phyloP scores from a whole-genome alignment of 306 rosid genomes.

The Citrullus colocynthis region DNA sequence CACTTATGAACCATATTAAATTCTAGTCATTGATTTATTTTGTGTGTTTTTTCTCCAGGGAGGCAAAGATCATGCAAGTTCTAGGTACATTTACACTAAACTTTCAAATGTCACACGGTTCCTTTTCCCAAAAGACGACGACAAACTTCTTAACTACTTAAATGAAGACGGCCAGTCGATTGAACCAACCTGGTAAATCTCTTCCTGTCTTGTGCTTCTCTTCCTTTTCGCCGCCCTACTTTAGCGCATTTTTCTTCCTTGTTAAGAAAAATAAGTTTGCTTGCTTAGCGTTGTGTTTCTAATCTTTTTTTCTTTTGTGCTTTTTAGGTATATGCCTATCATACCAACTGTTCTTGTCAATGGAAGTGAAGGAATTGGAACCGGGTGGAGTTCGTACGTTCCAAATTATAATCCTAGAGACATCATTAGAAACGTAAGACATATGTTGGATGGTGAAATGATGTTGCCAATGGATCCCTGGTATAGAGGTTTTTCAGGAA shows the following conservation, averaged over 20 bases:
- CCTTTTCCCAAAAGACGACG: constrained; percentile 75
- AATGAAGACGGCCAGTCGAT: constrained; percentile 80
- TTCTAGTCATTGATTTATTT: not conserved
- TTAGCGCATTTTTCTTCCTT: not conserved
- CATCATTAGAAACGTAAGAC: constrained; percentile 61
- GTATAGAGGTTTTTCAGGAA: constrained; percentile 78
- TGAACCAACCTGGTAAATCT: constrained; percentile 69
- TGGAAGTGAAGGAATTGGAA: constrained; percentile 95
- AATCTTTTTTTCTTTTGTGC: not conserved
- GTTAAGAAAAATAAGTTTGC: not conserved
- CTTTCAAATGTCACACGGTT: constrained; percentile 50
- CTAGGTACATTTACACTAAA: constrained; percentile 61
- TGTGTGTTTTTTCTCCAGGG: constrained; percentile 32
- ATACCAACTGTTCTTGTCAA: constrained; percentile 86
- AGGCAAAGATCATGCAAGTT: constrained; percentile 90
- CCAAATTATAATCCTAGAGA: constrained; percentile 94
- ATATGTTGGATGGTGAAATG: constrained; percentile 39
- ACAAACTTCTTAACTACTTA: constrained; percentile 75
- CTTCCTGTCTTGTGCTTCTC: not conserved
- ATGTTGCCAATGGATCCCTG: constrained; percentile 94
- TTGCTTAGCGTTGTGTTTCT: not conserved
- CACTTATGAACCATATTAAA: not conserved
- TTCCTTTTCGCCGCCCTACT: not conserved
- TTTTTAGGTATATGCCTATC: constrained; percentile 65
- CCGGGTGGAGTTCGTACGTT: constrained; percentile 84